Evolutionary conservation across 768 basidiomycete species (phyloP).

Genomic region (Sporobolomyces roseus): DNA sequence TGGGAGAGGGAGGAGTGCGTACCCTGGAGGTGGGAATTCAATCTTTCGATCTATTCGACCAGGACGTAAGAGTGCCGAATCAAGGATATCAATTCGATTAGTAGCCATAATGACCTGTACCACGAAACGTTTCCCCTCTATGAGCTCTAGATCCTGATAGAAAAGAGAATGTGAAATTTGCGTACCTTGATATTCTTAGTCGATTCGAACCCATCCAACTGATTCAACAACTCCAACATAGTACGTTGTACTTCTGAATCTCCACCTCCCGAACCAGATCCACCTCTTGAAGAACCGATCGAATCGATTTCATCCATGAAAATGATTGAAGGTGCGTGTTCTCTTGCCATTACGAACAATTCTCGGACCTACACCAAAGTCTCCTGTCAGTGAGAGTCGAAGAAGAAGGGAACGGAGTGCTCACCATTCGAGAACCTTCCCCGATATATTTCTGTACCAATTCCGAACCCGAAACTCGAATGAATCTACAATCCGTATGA

Average conservation of each 20-base stretch:
- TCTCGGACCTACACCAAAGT: slow-evolving; percentile 56
- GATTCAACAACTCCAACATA: slow-evolving; percentile 83
- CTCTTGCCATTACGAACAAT: slow-evolving; percentile 95
- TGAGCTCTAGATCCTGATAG: neutral
- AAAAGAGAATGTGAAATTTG: slow-evolving; percentile 6
- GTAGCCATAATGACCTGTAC: slow-evolving; percentile 88
- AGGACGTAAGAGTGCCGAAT: slow-evolving; percentile 84
- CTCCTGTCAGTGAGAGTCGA: neutral
- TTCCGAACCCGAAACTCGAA: slow-evolving; percentile 88
- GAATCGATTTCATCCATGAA: slow-evolving; percentile 99
- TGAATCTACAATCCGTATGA: slow-evolving; percentile 97
- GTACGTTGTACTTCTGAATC: slow-evolving; percentile 87
- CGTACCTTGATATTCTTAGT: slow-evolving; percentile 71
- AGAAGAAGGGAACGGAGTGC: neutral
- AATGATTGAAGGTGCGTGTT: slow-evolving; percentile 96
- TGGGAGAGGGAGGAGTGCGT: neutral
- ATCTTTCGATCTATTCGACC: slow-evolving; percentile 97
- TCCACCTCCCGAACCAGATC: slow-evolving; percentile 65
- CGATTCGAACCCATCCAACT: slow-evolving; percentile 80
- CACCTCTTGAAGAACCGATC: slow-evolving; percentile 87
- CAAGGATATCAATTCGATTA: slow-evolving; percentile 95
- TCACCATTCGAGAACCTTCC: slow-evolving; percentile 90
- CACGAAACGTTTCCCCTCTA: no score
- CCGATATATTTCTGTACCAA: slow-evolving; percentile 98
- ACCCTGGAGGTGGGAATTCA: slow-evolving; percentile 93